Percentiles rank a stretch among this genome's conserved stretches.
Conservation (phyloP, 257 asterid species). For the Solanum neorickii region DNA sequence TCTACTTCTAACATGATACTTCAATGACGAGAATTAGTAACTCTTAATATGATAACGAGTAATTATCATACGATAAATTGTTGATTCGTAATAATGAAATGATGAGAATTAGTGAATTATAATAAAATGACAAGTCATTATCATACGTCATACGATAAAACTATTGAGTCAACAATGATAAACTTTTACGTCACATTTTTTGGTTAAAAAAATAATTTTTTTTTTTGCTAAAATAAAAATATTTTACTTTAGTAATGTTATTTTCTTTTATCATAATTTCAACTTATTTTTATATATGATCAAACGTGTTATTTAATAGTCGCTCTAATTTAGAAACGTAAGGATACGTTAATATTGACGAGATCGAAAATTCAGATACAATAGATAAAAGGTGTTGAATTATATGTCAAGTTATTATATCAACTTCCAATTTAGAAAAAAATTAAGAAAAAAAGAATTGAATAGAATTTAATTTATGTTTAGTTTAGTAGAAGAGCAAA, state of each 20-base stretch:
- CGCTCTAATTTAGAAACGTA: not conserved
- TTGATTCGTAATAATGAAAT: not conserved
- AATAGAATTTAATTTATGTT: not conserved
- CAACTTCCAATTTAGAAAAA: not conserved
- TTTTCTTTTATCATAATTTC: not conserved
- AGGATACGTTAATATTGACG: not conserved
- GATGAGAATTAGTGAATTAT: not conserved
- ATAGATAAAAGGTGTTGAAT: not conserved
- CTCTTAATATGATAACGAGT: not conserved
- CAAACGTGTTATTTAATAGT: not conserved
- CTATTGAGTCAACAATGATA: not conserved
- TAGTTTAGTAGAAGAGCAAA: not conserved
- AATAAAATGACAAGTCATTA: not conserved
- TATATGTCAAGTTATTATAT: not conserved
- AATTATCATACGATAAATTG: not conserved
- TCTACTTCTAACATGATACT: not conserved
- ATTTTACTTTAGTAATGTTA: not conserved
- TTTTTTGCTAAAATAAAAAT: not conserved
- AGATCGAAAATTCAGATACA: too few relatives aligned
- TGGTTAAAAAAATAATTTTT: not conserved
- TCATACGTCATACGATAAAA: not conserved
- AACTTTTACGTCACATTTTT: not conserved
- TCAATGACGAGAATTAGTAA: not conserved
- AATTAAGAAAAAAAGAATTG: not conserved
- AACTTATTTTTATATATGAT: not conserved